phyloP scores from a whole-genome alignment of 441 rosid genomes.

The Hura crepitans region DNA sequence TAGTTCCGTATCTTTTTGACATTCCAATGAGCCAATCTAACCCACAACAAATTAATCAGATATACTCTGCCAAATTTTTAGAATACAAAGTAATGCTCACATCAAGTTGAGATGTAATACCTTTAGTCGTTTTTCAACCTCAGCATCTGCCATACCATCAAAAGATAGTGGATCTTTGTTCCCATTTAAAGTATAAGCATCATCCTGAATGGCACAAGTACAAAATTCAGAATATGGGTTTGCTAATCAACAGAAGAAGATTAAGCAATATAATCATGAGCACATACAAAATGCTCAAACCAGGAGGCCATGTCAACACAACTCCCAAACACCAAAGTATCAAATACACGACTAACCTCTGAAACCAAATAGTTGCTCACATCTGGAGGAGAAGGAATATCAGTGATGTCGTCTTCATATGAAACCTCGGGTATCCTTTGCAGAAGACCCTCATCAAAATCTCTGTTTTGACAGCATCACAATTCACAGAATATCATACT shows the following conservation, averaged over 20 bases:
- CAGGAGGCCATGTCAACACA: neutral
- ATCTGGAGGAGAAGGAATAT: conserved; percentile 83
- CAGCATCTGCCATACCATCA: conserved; percentile 88
- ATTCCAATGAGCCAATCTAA: conserved; percentile 5
- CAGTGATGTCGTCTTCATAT: conserved; percentile 67
- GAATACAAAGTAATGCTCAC: neutral
- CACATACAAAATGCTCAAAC: neutral
- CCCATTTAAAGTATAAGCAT: conserved; percentile 57
- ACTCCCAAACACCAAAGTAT: neutral
- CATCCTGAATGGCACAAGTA: conserved; percentile 56
- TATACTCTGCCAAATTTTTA: neutral
- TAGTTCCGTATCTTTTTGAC: neutral
- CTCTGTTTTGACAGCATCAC: conserved; percentile 50
- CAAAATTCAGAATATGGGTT: neutral
- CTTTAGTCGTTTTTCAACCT: conserved; percentile 83
- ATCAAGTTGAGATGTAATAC: conserved; percentile 31
- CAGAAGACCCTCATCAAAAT: conserved; percentile 84
- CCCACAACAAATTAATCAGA: neutral
- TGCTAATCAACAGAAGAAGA: conserved; percentile 1
- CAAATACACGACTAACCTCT: conserved; percentile 59
- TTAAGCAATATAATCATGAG: neutral
- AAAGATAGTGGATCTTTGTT: conserved; percentile 59
- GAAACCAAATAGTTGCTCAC: conserved; percentile 87
- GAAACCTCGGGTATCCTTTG: conserved; percentile 65
- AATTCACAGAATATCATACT: conserved; percentile 17